phyloP scores from a whole-genome alignment of 805 yeast species.

The Metschnikowia corniflorae region DNA sequence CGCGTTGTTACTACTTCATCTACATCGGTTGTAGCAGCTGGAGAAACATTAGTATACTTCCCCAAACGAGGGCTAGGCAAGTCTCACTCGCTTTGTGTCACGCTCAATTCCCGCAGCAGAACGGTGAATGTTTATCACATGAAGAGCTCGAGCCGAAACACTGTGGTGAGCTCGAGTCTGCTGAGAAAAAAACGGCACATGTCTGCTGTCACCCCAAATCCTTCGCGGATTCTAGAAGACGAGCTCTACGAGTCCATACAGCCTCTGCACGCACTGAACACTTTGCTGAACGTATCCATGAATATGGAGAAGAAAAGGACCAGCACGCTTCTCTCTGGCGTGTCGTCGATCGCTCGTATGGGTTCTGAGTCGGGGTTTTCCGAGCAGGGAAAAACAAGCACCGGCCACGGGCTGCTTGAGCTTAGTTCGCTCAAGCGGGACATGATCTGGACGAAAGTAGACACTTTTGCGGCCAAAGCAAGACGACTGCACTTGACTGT shows the following conservation, averaged over 20 bases:
- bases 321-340: slow-evolving; percentile 39
- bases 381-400: slow-evolving; percentile 22
- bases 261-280: slow-evolving; percentile 5
- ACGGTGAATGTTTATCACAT: slow-evolving; percentile 54
- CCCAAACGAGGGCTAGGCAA: slow-evolving; percentile 41
- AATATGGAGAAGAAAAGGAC: slow-evolving; percentile 44
- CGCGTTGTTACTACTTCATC: slow-evolving; percentile 71
- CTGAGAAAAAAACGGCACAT: slow-evolving; percentile 25
- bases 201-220: slow-evolving; percentile 39
- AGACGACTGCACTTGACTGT: slow-evolving; percentile 32
- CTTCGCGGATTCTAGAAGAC: slow-evolving; percentile 41
- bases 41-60: slow-evolving; percentile 55
- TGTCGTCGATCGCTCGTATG: slow-evolving; percentile 45
- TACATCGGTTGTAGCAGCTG: slow-evolving; percentile 56
- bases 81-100: slow-evolving; percentile 48
- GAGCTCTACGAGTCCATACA: slow-evolving; percentile 20
- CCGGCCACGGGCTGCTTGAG: slow-evolving; percentile 9
- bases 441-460: slow-evolving; percentile 62
- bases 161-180: slow-evolving; percentile 1
- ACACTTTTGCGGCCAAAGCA: slow-evolving; percentile 35
- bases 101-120: slow-evolving; percentile 47
- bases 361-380: slow-evolving; percentile 34
- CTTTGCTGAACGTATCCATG: slow-evolving; percentile 22
- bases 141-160: slow-evolving; percentile 31
- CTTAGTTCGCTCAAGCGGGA: slow-evolving; percentile 52